Base-by-base conservation (phyloP, 768 basidiomycete species). In the Tylopilus subfusipes region DNA sequence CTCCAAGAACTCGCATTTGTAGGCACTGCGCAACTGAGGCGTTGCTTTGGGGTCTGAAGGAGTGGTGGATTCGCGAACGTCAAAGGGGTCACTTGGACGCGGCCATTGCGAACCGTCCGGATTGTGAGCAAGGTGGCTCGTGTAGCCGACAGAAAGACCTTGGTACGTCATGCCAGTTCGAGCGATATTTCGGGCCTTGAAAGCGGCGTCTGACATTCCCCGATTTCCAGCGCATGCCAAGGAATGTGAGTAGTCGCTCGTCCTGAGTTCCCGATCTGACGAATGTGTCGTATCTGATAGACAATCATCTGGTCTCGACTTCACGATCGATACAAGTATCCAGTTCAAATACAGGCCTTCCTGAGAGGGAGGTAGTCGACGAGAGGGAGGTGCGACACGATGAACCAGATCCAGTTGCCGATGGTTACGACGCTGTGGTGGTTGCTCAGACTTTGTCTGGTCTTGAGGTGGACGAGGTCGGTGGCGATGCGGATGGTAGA, bases 51-150 rank as follows among this genome's bases (percentile, higher is more conserved):
- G 90, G 90, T 12, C 64, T 92, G 42, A 82, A 78, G 56, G 88
- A 85, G 36, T 93, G 90, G 90, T 92, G 90, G 89, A 72, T 91
- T 31, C 75, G 85, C 47, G 89, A 92, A 69, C 80, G 90, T 27
- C 78, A 76, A 70, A 87, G 84, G 62, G 89, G 85, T 16, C 78
- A 81, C 58, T 67, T 87, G 49, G 83, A 84, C 39, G 77, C 77
- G 43, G 66, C 64, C 42, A 67, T 88, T n/a, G 66, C 77, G 60
- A 77, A 69, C n/a, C 76, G 88, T 36, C 81, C 80, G 30, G 85
- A 92, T 62, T 93, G 90, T 59, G 77, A 77, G 11, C 78, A 86
- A 8, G 86, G 86, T n/a, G 71, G 65, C 27, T 65, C 57, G 13
- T 93, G 90, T 64, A 60, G 62, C 34, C 78, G 74, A 52, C 88